Conservation (phyloP, 345 rosid species). For the Brassica incana region DNA sequence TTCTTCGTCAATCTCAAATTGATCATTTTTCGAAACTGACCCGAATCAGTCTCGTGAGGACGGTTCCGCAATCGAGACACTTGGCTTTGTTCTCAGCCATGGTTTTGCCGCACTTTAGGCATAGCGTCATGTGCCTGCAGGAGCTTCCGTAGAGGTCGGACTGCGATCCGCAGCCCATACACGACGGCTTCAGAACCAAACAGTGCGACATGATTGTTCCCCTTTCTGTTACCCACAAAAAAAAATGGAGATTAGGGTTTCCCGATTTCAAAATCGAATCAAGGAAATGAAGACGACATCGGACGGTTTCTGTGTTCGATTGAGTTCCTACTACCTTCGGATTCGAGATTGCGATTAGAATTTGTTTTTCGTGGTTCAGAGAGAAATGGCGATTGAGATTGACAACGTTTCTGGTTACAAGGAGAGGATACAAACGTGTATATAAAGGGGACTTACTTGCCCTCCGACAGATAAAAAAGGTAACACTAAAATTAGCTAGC, state of each 20-base stretch:
- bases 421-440: neutral
- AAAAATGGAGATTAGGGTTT: slow-evolving; percentile 25
- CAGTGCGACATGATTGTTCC: slow-evolving; percentile 60
- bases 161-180: slow-evolving; percentile 73
- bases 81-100: slow-evolving; percentile 78
- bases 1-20: neutral
- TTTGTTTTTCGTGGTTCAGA: neutral
- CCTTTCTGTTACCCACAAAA: neutral
- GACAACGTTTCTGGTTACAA: neutral
- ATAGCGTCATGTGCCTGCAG: slow-evolving; percentile 94
- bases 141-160: slow-evolving; percentile 81
- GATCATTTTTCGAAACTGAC: slow-evolving; percentile 35
- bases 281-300: neutral
- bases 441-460: neutral
- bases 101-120: slow-evolving; percentile 80
- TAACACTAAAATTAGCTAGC: neutral
- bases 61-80: slow-evolving; percentile 79
- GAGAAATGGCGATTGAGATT: neutral
- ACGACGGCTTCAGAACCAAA: slow-evolving; percentile 69
- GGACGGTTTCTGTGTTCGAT: neutral
- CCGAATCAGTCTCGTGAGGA: slow-evolving; percentile 75
- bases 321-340: slow-evolving; percentile 16
- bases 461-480: neutral
- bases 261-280: neutral
- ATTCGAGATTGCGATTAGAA: slow-evolving; percentile 5